Evolutionary conservation across 352 stramenopile genomes (phyloP), one percentile per base, ranked within the genome.

Genomic region (Phytophthora hybrid): DNA sequence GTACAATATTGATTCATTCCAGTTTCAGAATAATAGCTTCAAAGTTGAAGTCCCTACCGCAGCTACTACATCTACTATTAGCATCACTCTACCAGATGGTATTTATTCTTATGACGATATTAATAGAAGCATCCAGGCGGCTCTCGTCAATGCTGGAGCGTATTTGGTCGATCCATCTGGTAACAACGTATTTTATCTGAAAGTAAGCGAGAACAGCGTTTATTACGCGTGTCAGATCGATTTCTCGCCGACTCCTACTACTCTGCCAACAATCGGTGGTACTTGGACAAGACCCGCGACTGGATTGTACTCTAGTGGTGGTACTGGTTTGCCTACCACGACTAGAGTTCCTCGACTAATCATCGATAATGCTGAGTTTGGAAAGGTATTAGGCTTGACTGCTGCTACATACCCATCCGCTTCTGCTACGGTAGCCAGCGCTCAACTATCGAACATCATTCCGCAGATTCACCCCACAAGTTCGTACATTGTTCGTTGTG

Each of bases 281-380:
- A n/a, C n/a, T 11, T 19, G 54, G 37, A 69, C 66, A 31, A 21
- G 59, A 29, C 66, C 59, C 0, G 31, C 66, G 1, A 69, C 31
- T n/a, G 52, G 66, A 0, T 26, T 67, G 2, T 73, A 73, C 34
- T 57, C 41, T 3, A 4, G 18, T 10, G 55, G 61, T 1, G 55
- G 68, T 14, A 63, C 61, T 49, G 68, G 68, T 7, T 49, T 75
- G 2, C 68, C 68, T 9, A 71, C 68, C n/a, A n/a, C n/a, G 16
- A 71, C 56, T 0, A 49, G 61, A 1, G 61, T 65, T 0, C 68
- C 61, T 37, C 68, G 69, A 4, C 1, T 76, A 0, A 69, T 73
- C 4, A 76, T 76, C 4, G 46, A 76, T 41, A 76, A 73, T 19
- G 46, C 21, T 41, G 16, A n/a, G 0, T 75, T 75, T 31, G 62